Evolutionary conservation across 148 eudicot species (phyloP).

Genomic region (Selenicereus undatus): DNA sequence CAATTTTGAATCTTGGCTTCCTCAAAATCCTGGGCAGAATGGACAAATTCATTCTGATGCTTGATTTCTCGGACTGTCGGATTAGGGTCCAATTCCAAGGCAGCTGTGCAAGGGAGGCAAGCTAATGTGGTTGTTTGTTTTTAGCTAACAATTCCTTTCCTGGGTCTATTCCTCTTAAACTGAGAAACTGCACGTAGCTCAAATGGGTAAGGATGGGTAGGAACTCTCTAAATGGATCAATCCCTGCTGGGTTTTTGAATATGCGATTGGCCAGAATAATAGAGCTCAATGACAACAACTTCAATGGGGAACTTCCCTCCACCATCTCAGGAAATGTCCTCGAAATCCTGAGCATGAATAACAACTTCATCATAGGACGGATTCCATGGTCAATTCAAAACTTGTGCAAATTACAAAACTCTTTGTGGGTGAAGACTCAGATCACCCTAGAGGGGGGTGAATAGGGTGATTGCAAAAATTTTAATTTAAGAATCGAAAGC

Average conservation of each 20-base stretch:
- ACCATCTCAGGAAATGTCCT: conserved; percentile 33
- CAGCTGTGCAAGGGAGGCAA: conserved; percentile 50
- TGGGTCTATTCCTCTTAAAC: conserved; percentile 45
- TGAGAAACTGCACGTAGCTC: conserved; percentile 47
- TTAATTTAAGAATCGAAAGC: no score
- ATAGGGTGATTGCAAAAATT: no score
- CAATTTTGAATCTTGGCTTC: conserved; percentile 45
- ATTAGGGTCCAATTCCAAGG: conserved; percentile 50
- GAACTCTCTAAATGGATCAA: conserved; percentile 44
- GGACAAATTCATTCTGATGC: conserved; percentile 32
- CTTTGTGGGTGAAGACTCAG: no score
- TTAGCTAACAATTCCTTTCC: conserved; percentile 42
- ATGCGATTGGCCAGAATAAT: conserved; percentile 37
- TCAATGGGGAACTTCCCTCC: conserved; percentile 47
- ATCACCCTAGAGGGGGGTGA: no score
- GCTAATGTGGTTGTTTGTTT: conserved; percentile 23
- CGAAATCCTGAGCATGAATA: conserved; percentile 30
- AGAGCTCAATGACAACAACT: conserved; percentile 42
- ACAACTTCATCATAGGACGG: conserved; percentile 43
- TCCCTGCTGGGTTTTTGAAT: conserved; percentile 42
- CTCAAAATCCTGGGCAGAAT: conserved; percentile 45
- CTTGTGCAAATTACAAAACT: conserved; percentile 23
- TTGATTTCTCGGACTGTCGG: conserved; percentile 44
- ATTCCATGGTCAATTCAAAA: conserved; percentile 39
- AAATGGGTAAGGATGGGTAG: conserved; percentile 28